A percentile compares a stretch with the other conserved stretches of the same genome.
Conservation (phyloP, 805 yeast genomes). For the Candida awuae region DNA sequence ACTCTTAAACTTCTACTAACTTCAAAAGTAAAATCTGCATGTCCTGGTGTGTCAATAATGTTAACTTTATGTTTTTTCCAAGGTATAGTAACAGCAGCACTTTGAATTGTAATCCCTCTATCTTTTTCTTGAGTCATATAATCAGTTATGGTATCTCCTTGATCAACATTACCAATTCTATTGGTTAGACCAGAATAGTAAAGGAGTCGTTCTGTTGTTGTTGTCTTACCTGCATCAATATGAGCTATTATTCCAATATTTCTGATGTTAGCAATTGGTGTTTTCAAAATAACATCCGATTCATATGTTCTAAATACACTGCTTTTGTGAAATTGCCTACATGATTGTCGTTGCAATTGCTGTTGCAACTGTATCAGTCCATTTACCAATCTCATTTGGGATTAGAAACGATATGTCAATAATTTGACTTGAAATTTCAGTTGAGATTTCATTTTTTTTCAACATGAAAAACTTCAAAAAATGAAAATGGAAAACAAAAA, state of each 20-base stretch:
- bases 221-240: constrained; percentile 97
- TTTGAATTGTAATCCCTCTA: constrained; percentile 92
- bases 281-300: constrained; percentile 15
- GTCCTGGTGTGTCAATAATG: constrained; percentile 95
- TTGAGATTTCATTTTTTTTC: no score
- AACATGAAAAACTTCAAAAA: no score
- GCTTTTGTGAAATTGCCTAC: background rate
- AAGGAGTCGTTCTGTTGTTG: constrained; percentile 95
- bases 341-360: background rate
- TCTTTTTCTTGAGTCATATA: constrained; percentile 82
- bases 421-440: no score
- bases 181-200: constrained; percentile 75
- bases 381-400: background rate
- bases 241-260: constrained; percentile 98
- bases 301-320: constrained; percentile 7
- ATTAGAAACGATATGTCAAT: background rate
- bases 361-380: background rate
- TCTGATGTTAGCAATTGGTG: constrained; percentile 39
- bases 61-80: constrained; percentile 73
- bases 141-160: constrained; percentile 95
- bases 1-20: constrained; percentile 85
- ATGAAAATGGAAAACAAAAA: no score
- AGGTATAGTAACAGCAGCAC: constrained; percentile 88
- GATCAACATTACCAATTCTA: constrained; percentile 86
- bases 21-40: constrained; percentile 94